Percentiles rank a stretch among this genome's conserved stretches.
Evolutionary conservation across 176 grass and related monocot genomes (phyloP).

Genomic region (Neostapfia colusana): DNA sequence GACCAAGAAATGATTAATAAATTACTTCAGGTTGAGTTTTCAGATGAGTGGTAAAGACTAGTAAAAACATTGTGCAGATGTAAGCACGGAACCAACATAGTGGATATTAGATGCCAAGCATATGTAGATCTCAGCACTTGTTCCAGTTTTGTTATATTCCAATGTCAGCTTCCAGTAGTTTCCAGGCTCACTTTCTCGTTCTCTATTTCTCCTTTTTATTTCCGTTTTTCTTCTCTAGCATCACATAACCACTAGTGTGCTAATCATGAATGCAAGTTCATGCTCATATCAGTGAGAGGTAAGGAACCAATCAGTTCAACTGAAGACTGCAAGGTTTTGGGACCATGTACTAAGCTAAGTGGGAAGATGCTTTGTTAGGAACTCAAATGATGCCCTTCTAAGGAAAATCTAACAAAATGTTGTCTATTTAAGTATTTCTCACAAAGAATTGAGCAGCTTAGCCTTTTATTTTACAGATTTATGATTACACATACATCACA

Average conservation of each 20-base stretch:
- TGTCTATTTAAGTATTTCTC: slow-evolving; percentile 1
- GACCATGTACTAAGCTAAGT: not conserved
- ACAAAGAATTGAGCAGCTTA: slow-evolving; percentile 4
- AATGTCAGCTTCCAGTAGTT: slow-evolving; percentile 7
- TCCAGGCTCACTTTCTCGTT: not conserved
- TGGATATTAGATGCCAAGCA: not conserved
- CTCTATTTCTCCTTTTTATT: not conserved
- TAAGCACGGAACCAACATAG: not conserved
- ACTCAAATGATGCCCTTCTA: slow-evolving; percentile 1
- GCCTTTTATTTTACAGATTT: not conserved
- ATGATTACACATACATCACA: not conserved
- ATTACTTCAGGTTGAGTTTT: not conserved
- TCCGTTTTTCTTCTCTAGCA: not conserved
- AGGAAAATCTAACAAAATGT: not conserved
- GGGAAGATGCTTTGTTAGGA: not conserved
- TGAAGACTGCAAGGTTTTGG: not conserved
- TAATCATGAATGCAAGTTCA: not conserved
- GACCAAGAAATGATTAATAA: not conserved
- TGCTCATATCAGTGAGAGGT: not conserved
- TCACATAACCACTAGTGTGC: not conserved
- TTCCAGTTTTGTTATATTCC: not conserved
- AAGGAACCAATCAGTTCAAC: not conserved
- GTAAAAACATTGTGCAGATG: not conserved
- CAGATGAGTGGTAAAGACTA: not conserved
- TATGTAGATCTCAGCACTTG: not conserved